Percentiles rank a stretch among this genome's conserved stretches.
These are phyloP conservation scores for Talaromyces islandicus DNA, from an alignment of 2,329 filamentous ascomycete species.

Conservation along the genomic window DNA sequence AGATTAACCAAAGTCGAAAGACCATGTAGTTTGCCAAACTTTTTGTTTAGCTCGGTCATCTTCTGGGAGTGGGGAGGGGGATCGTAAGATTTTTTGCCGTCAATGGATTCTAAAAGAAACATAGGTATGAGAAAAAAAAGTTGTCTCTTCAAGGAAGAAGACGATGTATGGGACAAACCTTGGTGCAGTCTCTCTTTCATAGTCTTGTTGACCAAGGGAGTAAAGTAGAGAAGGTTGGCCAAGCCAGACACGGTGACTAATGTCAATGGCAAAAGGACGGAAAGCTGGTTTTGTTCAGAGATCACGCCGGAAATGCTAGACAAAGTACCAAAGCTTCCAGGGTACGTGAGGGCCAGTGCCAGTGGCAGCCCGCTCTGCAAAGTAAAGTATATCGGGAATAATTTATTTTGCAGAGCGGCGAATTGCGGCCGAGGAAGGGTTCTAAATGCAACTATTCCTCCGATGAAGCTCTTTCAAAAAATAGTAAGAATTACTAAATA, in stretches of 20 bases:
- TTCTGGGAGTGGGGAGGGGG: conserved; percentile 71
- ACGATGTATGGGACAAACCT: conserved; percentile 46
- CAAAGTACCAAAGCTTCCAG: conserved; percentile 46
- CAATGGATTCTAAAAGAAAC: conserved; percentile 61
- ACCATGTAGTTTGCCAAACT: conserved; percentile 74
- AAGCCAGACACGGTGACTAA: conserved; percentile 66
- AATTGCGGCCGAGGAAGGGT: conserved; percentile 75
- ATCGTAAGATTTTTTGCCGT: conserved; percentile 84
- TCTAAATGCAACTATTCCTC: conserved; percentile 68
- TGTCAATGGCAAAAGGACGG: conserved; percentile 62
- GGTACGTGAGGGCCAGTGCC: conserved; percentile 72
- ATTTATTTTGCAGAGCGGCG: conserved; percentile 67
- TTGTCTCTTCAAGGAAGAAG: background rate
- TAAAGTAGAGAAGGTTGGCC: conserved; percentile 63
- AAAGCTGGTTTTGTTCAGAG: conserved; percentile 55
- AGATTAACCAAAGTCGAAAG: conserved; percentile 76
- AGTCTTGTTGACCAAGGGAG: conserved; percentile 67
- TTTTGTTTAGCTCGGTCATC: conserved; percentile 74
- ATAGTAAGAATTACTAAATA: conserved; percentile 4
- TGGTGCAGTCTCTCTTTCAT: conserved; percentile 75
- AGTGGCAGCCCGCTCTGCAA: conserved; percentile 72
- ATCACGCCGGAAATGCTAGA: conserved; percentile 52
- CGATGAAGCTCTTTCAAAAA: conserved; percentile 61
- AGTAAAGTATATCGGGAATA: conserved; percentile 79
- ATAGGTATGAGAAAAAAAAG: background rate